These are phyloP conservation scores for Asparagopsis taxiformis DNA, from an alignment of 31 red algal genomes.

Conservation along the genomic window DNA sequence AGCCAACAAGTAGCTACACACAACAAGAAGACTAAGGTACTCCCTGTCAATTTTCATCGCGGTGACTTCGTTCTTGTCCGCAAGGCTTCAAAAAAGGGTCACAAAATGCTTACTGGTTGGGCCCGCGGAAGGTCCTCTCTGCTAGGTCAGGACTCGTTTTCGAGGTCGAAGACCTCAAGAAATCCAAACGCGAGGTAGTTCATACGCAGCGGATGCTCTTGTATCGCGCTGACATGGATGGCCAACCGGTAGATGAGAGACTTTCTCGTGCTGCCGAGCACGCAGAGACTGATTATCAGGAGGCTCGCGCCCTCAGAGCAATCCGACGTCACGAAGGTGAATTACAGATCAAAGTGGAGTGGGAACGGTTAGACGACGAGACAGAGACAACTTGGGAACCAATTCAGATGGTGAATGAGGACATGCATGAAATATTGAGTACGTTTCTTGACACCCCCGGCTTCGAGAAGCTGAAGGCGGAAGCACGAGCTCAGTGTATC, in stretches of 20 bases:
- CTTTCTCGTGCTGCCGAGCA: constrained; percentile 5
- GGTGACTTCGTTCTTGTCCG: background rate
- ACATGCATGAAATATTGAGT: constrained; percentile 10
- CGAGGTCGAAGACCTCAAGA: constrained; percentile 29
- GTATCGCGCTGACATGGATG: constrained; percentile 37
- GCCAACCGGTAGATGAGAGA: background rate
- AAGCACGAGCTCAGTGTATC: too few species aligned
- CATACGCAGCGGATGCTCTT: constrained; percentile 9
- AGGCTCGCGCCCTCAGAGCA: background rate
- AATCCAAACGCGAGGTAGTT: constrained; percentile 9
- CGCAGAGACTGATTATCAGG: constrained; percentile 12
- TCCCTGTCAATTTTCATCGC: background rate
- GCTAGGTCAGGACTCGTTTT: constrained; percentile 30
- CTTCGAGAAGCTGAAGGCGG: background rate
- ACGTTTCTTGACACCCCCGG: constrained; percentile 1
- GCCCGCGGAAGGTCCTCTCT: constrained; percentile 10
- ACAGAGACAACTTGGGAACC: constrained; percentile 19
- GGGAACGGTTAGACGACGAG: constrained; percentile 9
- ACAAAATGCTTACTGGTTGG: constrained; percentile 3
- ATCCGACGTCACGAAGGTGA: background rate
- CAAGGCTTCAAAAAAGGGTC: background rate
- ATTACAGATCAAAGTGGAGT: constrained; percentile 8
- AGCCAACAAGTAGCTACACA: background rate
- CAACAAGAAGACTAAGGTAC: background rate
- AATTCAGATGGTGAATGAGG: background rate